Base-by-base conservation (phyloP, 2,329 filamentous ascomycete genomes). In the Trichophyton rubrum region DNA sequence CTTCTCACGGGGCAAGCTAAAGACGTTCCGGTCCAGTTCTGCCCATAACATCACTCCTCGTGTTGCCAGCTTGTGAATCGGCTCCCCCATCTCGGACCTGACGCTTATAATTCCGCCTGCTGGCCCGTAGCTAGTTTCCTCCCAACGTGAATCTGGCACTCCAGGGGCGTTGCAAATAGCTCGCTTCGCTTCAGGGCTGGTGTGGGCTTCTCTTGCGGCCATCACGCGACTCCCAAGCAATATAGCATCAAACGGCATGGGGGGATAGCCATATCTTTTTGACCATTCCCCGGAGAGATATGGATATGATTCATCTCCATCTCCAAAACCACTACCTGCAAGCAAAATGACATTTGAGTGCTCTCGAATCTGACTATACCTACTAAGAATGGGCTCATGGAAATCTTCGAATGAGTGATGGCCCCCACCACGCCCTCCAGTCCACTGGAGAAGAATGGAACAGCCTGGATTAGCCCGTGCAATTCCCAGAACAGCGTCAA, bases 1-100 rank as follows among this genome's bases (percentile, higher is more conserved):
- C 90, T 79, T 95, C 96, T 96, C 91, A 57, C 99, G 79, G 70
- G 85, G 88, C 15, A 40, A 15, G 15, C 38, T 40, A 80, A 99
- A 99, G 69, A 99, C 97, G 77, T 95, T 96, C 74, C 95, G 84
- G 71, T 99, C 93, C 90, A 99, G 96, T 77, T 99, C 95, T 56
- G 90, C 87, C 93, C 93, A 99, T 80, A 99, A 96, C 59, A 84
- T 80, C 56, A 99, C 91, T 82, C 93, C 93, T 62, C 95, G 88
- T 57, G 93, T 99, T 15, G 93, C 95, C 62, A 99, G 84, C 79
- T 99, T 99, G 80, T 99, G 93, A 64, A 99, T 99, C 4, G 93
- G 95, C 80, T 99, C 93, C 53, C 93, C 95, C 95, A 99, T 99
- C 77, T 99, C 93, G 1, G 93, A 99, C 65, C 90, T 85, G 57